These are phyloP conservation scores for Tetradesmus obliquus DNA, from an alignment of 139 green algal genomes.

Conservation along the genomic window DNA sequence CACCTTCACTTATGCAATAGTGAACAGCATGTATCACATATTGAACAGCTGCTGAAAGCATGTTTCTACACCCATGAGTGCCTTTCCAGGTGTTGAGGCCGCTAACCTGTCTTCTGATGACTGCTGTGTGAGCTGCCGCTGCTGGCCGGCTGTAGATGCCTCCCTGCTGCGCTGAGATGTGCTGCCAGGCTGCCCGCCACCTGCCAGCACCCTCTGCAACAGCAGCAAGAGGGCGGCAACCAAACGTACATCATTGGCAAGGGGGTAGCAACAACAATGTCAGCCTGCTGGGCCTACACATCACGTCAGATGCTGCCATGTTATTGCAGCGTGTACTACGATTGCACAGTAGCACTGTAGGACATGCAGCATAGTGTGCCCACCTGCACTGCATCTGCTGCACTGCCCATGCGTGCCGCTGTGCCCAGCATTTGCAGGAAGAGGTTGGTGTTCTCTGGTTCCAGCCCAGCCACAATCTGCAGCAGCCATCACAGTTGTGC, in stretches of 20 bases:
- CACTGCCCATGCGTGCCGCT: conserved; percentile 51
- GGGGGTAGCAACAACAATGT: background rate
- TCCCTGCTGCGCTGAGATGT: background rate
- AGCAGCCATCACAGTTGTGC: background rate
- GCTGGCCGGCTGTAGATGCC: background rate
- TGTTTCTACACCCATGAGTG: no score
- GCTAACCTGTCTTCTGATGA: background rate
- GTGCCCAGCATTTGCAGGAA: conserved; percentile 84
- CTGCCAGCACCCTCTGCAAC: conserved; percentile 39
- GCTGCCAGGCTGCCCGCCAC: background rate
- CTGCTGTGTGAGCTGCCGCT: background rate
- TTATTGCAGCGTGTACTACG: background rate
- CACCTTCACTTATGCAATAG: no score
- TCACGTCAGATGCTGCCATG: no score
- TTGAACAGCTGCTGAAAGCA: no score
- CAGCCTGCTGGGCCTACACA: no score
- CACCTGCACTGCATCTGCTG: conserved; percentile 59
- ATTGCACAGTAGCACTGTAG: background rate
- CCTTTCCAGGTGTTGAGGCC: background rate
- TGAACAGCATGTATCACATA: no score
- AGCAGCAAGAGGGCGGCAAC: background rate
- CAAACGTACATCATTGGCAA: background rate
- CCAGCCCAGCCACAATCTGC: conserved; percentile 86
- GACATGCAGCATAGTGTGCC: background rate
- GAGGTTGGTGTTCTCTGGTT: conserved; percentile 86